Conservation (phyloP, 2,329 filamentous ascomycete species). For the Hawksworthiomyces lignivorus region DNA sequence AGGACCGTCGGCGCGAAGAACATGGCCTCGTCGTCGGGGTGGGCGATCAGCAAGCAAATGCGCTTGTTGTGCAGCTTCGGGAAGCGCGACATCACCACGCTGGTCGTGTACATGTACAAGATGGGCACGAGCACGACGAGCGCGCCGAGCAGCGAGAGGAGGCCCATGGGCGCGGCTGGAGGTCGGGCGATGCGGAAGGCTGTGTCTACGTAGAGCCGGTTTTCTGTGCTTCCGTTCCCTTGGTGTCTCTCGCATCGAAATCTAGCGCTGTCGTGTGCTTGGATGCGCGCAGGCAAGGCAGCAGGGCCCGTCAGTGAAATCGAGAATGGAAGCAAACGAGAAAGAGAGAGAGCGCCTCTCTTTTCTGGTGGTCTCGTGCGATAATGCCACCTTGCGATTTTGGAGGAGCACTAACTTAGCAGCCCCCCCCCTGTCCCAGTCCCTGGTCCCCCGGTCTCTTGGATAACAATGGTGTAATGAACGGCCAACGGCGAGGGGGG, state of each 20-base stretch:
- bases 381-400: conserved; percentile 16
- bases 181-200: neutral
- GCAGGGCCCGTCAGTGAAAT: too few relatives aligned
- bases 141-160: conserved; percentile 23
- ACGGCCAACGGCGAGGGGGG: neutral
- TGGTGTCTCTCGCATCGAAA: too few relatives aligned
- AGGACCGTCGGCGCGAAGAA: conserved; percentile 91
- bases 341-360: neutral
- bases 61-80: conserved; percentile 71
- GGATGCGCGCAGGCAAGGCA: too few relatives aligned
- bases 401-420: too few relatives aligned
- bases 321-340: too few relatives aligned
- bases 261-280: too few relatives aligned
- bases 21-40: conserved; percentile 99
- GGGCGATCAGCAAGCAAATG: conserved; percentile 87
- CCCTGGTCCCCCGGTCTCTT: too few relatives aligned
- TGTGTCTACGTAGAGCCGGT: too few relatives aligned
- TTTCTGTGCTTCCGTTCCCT: too few relatives aligned
- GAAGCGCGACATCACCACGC: conserved; percentile 42
- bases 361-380: neutral
- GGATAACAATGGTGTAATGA: too few relatives aligned
- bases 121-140: conserved; percentile 35
- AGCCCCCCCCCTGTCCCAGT: too few relatives aligned
- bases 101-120: conserved; percentile 45
- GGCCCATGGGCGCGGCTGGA: neutral